phyloP scores from a whole-genome alignment of 208 protist species.

The Leishmania turanica region DNA sequence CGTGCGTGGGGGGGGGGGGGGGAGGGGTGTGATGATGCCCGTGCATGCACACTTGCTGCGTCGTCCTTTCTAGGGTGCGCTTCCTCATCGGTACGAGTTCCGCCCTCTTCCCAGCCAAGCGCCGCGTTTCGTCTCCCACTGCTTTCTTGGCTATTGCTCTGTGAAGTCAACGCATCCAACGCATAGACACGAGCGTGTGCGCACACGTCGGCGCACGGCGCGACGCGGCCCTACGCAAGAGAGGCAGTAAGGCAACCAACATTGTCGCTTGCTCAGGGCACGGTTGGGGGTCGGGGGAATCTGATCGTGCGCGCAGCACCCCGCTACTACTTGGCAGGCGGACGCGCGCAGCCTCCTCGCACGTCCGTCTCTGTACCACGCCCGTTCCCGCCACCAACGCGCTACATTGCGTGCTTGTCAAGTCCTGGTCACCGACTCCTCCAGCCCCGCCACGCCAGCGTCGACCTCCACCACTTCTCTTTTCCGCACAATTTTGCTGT shows the following conservation, averaged over 20 bases:
- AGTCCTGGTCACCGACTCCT: neutral
- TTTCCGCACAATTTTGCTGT: neutral
- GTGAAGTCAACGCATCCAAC: neutral
- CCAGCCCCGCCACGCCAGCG: neutral
- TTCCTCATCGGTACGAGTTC: neutral
- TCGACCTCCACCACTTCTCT: conserved; percentile 12
- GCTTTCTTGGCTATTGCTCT: neutral
- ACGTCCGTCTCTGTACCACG: neutral
- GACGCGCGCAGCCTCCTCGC: neutral
- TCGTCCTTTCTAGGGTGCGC: neutral
- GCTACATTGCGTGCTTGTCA: neutral
- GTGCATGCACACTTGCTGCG: neutral
- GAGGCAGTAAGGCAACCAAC: neutral
- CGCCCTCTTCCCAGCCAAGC: neutral
- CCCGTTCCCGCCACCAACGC: neutral
- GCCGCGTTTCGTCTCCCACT: neutral
- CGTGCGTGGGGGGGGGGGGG: neutral
- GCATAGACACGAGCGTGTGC: neutral
- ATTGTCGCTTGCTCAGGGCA: neutral
- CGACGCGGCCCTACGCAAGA: neutral
- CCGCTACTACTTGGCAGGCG: neutral
- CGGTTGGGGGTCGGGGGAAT: neutral
- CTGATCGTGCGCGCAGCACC: neutral
- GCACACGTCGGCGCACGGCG: neutral
- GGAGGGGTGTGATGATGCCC: neutral